Evolutionary conservation across 1,284 basidiomycete genomes (phyloP).

Genomic region (Fistulinella cinereoalba): DNA sequence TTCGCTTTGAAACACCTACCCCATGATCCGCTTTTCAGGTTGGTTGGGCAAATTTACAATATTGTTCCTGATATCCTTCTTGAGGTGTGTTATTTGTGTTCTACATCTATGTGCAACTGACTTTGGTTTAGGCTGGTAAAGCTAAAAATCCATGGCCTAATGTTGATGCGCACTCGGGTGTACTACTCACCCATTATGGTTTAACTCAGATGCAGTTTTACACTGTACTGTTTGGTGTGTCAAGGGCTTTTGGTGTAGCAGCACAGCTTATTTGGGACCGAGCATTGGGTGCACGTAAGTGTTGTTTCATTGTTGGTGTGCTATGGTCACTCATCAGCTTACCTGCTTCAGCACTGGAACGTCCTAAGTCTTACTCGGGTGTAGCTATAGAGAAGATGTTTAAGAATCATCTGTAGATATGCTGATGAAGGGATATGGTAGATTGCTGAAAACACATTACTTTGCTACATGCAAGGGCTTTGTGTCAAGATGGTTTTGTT

Average conservation of each 20-base stretch:
- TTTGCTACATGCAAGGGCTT: no score
- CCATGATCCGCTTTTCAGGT: conserved; percentile 86
- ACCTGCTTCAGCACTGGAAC: conserved; percentile 65
- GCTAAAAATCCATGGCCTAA: conserved; percentile 95
- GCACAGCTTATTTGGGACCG: conserved; percentile 95
- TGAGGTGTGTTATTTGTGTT: conserved; percentile 74
- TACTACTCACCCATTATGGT: conserved; percentile 88
- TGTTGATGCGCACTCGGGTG: conserved; percentile 97
- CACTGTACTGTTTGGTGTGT: conserved; percentile 96
- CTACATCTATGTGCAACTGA: conserved; percentile 71
- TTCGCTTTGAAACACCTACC: conserved; percentile 91
- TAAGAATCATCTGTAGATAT: conserved; percentile 42
- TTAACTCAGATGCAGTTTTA: conserved; percentile 90
- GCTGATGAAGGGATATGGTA: no score
- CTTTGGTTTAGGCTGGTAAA: conserved; percentile 88
- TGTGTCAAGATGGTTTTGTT: no score
- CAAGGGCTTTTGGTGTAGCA: conserved; percentile 87
- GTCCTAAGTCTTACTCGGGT: conserved; percentile 85
- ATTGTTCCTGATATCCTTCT: conserved; percentile 92
- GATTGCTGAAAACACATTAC: no score
- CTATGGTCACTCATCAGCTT: neutral
- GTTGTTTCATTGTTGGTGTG: neutral
- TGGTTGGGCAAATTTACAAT: conserved; percentile 91
- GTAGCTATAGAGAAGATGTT: conserved; percentile 76
- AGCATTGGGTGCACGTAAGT: conserved; percentile 87